Evolutionary conservation across 192 early-diverging fungal genomes (phyloP).

Genomic region (Podila minutissima): DNA sequence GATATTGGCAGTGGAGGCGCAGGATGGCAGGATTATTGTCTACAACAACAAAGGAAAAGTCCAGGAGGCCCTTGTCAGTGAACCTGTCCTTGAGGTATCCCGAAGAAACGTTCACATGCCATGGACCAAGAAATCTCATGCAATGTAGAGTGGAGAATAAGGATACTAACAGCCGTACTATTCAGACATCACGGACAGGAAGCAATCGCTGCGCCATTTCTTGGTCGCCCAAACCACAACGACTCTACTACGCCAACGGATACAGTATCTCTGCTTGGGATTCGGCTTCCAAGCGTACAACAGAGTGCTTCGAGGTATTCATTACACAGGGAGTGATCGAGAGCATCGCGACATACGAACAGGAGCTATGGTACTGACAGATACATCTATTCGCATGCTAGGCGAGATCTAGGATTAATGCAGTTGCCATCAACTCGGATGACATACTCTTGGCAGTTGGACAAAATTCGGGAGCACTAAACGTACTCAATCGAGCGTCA

Average conservation of each 20-base stretch:
- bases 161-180: neutral
- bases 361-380: too few species aligned
- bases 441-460: conserved; percentile 34
- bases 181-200: conserved; percentile 22
- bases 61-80: conserved; percentile 21
- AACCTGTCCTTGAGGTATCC: conserved; percentile 13
- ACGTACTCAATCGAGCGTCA: conserved; percentile 28
- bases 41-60: conserved; percentile 30
- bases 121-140: neutral
- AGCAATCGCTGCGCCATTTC: conserved; percentile 25
- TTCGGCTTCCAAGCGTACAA: neutral
- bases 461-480: conserved; percentile 25
- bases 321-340: neutral
- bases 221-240: conserved; percentile 32
- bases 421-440: conserved; percentile 30
- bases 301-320: conserved; percentile 33
- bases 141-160: neutral
- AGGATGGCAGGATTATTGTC: conserved; percentile 29
- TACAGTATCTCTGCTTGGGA: conserved; percentile 40
- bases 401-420: conserved; percentile 31
- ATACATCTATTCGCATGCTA: neutral
- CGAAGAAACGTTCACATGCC: neutral
- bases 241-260: conserved; percentile 39
- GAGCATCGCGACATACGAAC: neutral
- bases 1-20: conserved; percentile 41